A percentile compares a stretch with the other conserved stretches of the same genome.
Evolutionary conservation across 768 basidiomycete genomes (phyloP).

Genomic region (Russula foetens): DNA sequence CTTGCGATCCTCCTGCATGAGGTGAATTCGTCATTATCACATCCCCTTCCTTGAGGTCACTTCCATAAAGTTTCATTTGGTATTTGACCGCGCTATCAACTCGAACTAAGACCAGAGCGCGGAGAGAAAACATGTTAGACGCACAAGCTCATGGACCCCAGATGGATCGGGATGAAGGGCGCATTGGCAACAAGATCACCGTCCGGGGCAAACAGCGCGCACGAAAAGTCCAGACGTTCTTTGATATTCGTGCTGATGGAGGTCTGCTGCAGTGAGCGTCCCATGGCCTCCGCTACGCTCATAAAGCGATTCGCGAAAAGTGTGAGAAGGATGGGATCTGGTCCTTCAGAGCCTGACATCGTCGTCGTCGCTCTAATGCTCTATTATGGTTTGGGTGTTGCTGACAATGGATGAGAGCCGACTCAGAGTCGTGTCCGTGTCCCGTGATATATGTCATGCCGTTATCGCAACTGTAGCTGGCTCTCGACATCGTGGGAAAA

Average conservation of each 20-base stretch:
- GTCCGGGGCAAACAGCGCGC: slow-evolving; percentile 91
- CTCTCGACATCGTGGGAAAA: too few species aligned
- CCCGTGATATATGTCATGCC: too few species aligned
- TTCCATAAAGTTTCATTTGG: slow-evolving; percentile 72
- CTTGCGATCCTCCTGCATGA: slow-evolving; percentile 80
- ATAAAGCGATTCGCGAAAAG: slow-evolving; percentile 96
- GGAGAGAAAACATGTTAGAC: slow-evolving; percentile 24
- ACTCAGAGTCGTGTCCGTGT: too few species aligned
- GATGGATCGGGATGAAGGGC: slow-evolving; percentile 82
- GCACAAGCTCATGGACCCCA: slow-evolving; percentile 88
- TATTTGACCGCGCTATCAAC: slow-evolving; percentile 66
- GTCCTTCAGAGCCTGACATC: slow-evolving; percentile 28
- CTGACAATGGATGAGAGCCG: not conserved
- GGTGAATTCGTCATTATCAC: slow-evolving; percentile 92
- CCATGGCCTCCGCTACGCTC: slow-evolving; percentile 97
- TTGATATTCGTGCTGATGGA: slow-evolving; percentile 94
- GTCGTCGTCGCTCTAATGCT: not conserved
- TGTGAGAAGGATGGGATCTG: slow-evolving; percentile 82
- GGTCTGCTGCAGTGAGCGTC: slow-evolving; percentile 81
- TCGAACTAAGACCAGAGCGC: not conserved
- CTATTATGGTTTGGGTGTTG: not conserved
- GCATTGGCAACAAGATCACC: slow-evolving; percentile 94
- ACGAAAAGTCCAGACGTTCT: slow-evolving; percentile 91
- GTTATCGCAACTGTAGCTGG: too few species aligned
- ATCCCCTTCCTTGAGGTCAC: slow-evolving; percentile 77